Base-by-base conservation (phyloP, 2,329 filamentous ascomycete genomes). In the Aureobasidium sp. region DNA sequence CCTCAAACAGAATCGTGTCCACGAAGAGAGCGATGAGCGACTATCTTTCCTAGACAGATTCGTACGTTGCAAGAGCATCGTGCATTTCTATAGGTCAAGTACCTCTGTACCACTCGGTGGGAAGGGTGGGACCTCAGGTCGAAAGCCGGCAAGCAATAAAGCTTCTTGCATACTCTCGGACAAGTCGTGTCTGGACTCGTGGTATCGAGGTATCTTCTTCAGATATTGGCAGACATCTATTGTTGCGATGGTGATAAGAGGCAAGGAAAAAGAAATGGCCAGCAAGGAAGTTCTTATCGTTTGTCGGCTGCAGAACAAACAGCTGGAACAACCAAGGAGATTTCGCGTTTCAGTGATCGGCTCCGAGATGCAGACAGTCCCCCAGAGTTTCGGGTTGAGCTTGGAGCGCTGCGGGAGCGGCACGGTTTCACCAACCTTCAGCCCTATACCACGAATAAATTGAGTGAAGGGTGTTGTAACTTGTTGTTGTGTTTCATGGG, bases 371-470 rank as follows among this genome's bases (percentile, higher is more conserved):
- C 53, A 57, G 39, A 57, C 42, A 47, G 9, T 31, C 31, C 44
- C 29, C 57, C 57, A 59, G 55, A 31, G 34, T 29, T 31, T 39
- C 34, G 55, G 55, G 55, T 58, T 6, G 45, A 60, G 57, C 56
- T 48, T 48, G 34, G 31, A 49, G 44, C 56, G 29, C 25, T 51
- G 41, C 56, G 45, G 44, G 36, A 49, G 45, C 57, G 45, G 57
- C 34, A 41, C 44, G 57, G 57, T 60, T 60, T 60, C 57, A 51
- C 41, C 27, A 41, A 22, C 17, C 25, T 27, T 51, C 57, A 60
- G 57, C 57, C 45, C 45, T 60, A 60, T 51, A 57, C 36, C 45
- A 45, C 36, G 41, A 48, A 59, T 47, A 47, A 48, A 59, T 59
- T 47, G 55, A 48, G 14, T 59, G 31, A 31, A 25, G 55, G 20